Evolutionary conservation across 2,329 filamentous ascomycete genomes (phyloP).

Genomic region (Calonectria hongkongensis): DNA sequence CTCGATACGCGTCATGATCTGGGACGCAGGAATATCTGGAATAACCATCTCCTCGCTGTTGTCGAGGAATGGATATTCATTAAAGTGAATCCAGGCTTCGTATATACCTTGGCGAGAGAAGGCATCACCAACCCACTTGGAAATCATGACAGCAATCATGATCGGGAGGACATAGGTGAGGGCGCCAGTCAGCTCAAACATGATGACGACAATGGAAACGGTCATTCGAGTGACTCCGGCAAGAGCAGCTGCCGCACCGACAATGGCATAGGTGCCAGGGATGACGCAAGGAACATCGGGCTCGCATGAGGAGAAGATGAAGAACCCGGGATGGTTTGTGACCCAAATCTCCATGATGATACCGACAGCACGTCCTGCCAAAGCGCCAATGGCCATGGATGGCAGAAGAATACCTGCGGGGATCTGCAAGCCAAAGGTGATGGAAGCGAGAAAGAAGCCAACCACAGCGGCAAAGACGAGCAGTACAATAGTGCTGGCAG

Average conservation of each 20-base stretch:
- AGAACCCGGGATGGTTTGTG: conserved; percentile 82
- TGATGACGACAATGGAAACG: conserved; percentile 98
- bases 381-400: conserved; percentile 95
- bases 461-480: conserved; percentile 88
- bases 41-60: conserved; percentile 88
- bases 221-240: conserved; percentile 97
- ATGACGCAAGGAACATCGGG: conserved; percentile 92
- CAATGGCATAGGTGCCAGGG: conserved; percentile 96
- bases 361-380: conserved; percentile 91
- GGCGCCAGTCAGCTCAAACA: conserved; percentile 98
- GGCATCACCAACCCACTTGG: conserved; percentile 98
- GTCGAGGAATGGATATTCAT: conserved; percentile 96
- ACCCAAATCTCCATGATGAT: conserved; percentile 94
- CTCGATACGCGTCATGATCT: conserved; percentile 94
- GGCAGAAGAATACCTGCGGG: conserved; percentile 97
- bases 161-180: conserved; percentile 97
- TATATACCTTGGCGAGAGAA: conserved; percentile 96
- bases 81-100: conserved; percentile 97
- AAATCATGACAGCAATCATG: conserved; percentile 99
- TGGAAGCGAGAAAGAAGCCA: conserved; percentile 88
- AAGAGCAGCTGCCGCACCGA: conserved; percentile 95
- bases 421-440: conserved; percentile 95
- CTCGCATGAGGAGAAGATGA: conserved; percentile 87
- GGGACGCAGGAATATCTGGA: conserved; percentile 88
- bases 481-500: conserved; percentile 87